Evolutionary conservation across 106 monocot genomes (phyloP), one percentile per base, ranked within the genome.

Genomic region (Triglochin maritima): DNA sequence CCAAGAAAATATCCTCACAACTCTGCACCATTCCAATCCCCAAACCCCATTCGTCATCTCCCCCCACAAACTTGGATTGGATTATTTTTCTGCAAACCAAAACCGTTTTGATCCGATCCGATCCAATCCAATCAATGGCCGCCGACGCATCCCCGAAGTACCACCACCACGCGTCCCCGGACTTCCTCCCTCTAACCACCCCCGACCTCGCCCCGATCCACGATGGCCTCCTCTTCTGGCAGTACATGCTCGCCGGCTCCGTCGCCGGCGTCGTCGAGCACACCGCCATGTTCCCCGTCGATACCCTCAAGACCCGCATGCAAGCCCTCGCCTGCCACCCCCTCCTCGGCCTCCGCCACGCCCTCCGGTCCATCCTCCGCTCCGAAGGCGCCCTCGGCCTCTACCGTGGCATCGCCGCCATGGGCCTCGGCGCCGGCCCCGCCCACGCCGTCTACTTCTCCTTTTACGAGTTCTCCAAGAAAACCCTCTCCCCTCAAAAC

Each of bases 401-500:
- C 15, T 92, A 92, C 82, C 87, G 87, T 44, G 91, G 91, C 44
- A 44, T 92, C 63, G 78, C 63, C 58, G 91, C 91, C 60, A 85
- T 92, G 87, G 71, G 71, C 9, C 85, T 92, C 45, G 91, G 91
- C 57, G 87, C 91, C 4, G 91, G 87, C 67, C 91, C 87, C 4
- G 87, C 87, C 56, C 87, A 92, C 72, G 91, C 91, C 14, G 81
- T 87, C 6, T 92, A 92, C 73, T 92, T 87, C 91, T 85, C 82
- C 47, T 78, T 92, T 11, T 92, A 92, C 68, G 91, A 92, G 76
- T 4, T 74, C 51, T 64, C 80, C 7, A 87, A 92, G 71, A 54
- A 63, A 55, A 44, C 55, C 17, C 80, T 87, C 8, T 68, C 68
- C 5, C 70, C 69, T 9, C 71, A 72, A 14, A 83, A 82, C 69